Base-by-base conservation (phyloP, 139 green algal genomes). In the Penium margaritaceum region DNA sequence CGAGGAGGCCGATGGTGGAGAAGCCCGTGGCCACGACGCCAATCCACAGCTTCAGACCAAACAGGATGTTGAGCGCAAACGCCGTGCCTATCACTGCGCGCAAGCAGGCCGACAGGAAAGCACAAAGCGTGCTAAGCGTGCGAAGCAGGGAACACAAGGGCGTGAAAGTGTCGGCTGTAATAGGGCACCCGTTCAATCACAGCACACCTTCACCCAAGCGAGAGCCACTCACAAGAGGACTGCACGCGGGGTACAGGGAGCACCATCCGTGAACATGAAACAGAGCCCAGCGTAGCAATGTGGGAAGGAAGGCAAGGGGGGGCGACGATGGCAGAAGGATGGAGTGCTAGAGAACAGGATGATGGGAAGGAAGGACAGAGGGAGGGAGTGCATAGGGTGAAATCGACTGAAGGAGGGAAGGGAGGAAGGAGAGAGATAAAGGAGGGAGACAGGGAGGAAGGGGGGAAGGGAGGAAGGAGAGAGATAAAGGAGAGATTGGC, bases 51-150 rank as follows among this genome's bases (percentile, higher is more conserved):
- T 57, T 72, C n/a, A 84, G 33, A 3, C 63, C 66, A 72, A 85
- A 84, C 17, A 87, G 67, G 43, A 87, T 79, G 61, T 87, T 82
- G 14, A 87, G 63, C n/a, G 83, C 83, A 62, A 87, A 83, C n/a
- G 83, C 83, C 38, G 76, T 86, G 24, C 83, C 83, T 37, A 87
- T 84, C 30, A 87, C 66, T 74, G 66, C 66, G n/a, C n/a, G n/a
- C 51, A 60, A n/a, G 30, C n/a, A 34, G 24, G 30, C 51, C 5
- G 24, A 60, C 46, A 29, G n/a, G 46, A 2, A 57, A 3, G n/a
- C 17, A 34, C 51, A 60, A 24, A n/a, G n/a, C n/a, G n/a, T n/a
- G n/a, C n/a, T n/a, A n/a, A n/a, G n/a, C n/a, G n/a, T n/a, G n/a
- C n/a, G n/a, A n/a, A n/a, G n/a, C n/a, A n/a, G n/a, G n/a, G n/a